Base-by-base conservation (phyloP, 208 protist species). In the Leptomonas pyrrhocoris region DNA sequence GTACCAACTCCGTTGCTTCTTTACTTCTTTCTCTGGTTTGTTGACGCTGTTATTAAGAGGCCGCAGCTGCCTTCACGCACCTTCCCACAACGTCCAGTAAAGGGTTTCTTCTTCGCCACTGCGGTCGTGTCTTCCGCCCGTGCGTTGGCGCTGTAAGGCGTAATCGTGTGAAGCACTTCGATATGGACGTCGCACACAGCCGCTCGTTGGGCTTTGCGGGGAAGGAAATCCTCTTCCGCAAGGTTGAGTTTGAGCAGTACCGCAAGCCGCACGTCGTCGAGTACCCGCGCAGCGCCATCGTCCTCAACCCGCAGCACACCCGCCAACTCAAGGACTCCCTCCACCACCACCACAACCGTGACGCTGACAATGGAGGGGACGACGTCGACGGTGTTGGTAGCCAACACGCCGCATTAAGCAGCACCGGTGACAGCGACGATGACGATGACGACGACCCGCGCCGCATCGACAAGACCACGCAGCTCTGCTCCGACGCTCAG, bases 291-390 rank as follows among this genome's bases (percentile, higher is more conserved):
- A 81, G 89, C 68, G 92, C 92, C n/a, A 73, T 88, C 68, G 89
- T 96, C 21, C 81, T 96, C 46, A 96, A 96, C 64, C 88, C 89
- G 28, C 87, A 90, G 18, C 89, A 94, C 84, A 89, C 92, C 12
- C 73, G 64, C 34, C 74, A 86, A 46, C 68, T 78, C 23, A 56
- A 73, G 15, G 50, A 74, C 27, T 66, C 50, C 9, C 45, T 64
- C 2, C 40, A 25, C 38, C 55, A 53, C 21, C 54, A 59, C 45
- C 36, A 46, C 25, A 31, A 42, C 25, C 6, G 27, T 12, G 46
- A 60, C 25, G 28, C 13, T 13, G 56, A 34, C 11, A 23, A 51
- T 18, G 63, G 70, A n/a, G 68, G 63, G 13, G 62, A 60, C 28
- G 61, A 72, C n/a, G 34, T 13, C 18, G 62, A 66, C 15, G 13